Base-by-base conservation (phyloP, 768 basidiomycete species). In the Amylocystis lapponica region DNA sequence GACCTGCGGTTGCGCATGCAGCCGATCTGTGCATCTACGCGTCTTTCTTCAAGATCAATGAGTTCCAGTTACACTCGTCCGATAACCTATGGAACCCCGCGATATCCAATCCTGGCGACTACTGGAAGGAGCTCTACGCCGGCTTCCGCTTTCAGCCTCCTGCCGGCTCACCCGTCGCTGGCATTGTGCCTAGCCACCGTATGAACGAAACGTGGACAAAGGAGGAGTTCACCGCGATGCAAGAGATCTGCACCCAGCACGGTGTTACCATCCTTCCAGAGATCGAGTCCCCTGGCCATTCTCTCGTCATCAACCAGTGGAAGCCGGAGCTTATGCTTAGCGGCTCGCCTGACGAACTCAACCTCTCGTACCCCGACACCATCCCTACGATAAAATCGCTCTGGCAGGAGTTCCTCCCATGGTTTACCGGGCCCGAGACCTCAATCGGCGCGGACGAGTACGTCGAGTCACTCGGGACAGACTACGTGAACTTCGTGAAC, bases 371-470 rank as follows among this genome's bases (percentile, higher is more conserved):
- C 47, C 70, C 70, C 2, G 70, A 67, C 16, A 71, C 70, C 2
- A 64, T 70, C 31, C 69, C 68, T 7, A 67, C 66, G 0, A 58
- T 74, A 41, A 65, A 71, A 45, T 58, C 63, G 6, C 64, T 74
- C 29, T 73, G 70, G 72, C 53, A 64, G 6, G 64, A 68, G 39
- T 61, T 70, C 41, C 58, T 70, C 20, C 68, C 48, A 48, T 65
- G 16, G 53, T 57, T 57, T 46, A 41, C 51, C 12, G 39, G 53
- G 2, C 63, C 68, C n/a, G 55, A 74, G 45, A 67, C 74, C 17
- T 71, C 70, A 10, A 71, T 74, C 33, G 72, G 72, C 30, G 70
- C 70, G 20, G 72, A 73, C 46, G 70, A 74, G 57, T 72, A 72
- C 49, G 48, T 51, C 13, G 36, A 62, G 2, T 47, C 57, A 4